Conservation (phyloP, 2,329 filamentous ascomycete species). For the Ophiocordyceps camponoti-leonardi region DNA sequence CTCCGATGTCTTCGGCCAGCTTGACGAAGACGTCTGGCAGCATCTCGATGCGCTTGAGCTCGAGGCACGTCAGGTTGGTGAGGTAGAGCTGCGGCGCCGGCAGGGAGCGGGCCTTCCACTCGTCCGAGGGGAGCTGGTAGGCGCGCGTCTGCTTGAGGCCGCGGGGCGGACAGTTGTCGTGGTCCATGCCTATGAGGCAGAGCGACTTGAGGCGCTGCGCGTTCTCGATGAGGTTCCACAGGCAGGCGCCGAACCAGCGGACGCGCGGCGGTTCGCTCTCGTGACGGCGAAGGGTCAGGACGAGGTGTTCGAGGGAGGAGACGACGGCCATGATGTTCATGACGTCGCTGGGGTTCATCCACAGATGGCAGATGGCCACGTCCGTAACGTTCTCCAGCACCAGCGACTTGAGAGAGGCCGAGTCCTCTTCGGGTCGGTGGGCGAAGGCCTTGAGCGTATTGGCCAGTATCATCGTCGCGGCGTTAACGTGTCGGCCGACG, state of each 20-base stretch:
- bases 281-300: constrained; percentile 28
- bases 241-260: constrained; percentile 22
- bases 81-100: constrained; percentile 19
- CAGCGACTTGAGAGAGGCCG: constrained; percentile 23
- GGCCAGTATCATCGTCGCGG: constrained; percentile 32
- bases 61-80: constrained; percentile 22
- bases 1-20: constrained; percentile 16
- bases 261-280: constrained; percentile 17
- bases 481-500: constrained; percentile 24
- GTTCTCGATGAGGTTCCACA: constrained; percentile 32
- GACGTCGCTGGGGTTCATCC: constrained; percentile 32
- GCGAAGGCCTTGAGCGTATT: constrained; percentile 32
- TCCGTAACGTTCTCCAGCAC: constrained; percentile 34
- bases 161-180: constrained; percentile 18
- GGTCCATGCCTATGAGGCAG: constrained; percentile 28
- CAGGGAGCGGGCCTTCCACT: constrained; percentile 22
- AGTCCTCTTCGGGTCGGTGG: constrained; percentile 25
- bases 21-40: constrained; percentile 16
- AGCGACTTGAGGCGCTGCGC: constrained; percentile 26
- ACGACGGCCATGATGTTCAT: constrained; percentile 28
- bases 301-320: constrained; percentile 22
- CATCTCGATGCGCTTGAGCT: constrained; percentile 25
- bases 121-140: constrained; percentile 16
- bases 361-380: constrained; percentile 27
- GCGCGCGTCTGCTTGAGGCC: constrained; percentile 20